These are phyloP conservation scores for Malania oleifera DNA, from an alignment of 164 flowering plant genomes.

Conservation along the genomic window DNA sequence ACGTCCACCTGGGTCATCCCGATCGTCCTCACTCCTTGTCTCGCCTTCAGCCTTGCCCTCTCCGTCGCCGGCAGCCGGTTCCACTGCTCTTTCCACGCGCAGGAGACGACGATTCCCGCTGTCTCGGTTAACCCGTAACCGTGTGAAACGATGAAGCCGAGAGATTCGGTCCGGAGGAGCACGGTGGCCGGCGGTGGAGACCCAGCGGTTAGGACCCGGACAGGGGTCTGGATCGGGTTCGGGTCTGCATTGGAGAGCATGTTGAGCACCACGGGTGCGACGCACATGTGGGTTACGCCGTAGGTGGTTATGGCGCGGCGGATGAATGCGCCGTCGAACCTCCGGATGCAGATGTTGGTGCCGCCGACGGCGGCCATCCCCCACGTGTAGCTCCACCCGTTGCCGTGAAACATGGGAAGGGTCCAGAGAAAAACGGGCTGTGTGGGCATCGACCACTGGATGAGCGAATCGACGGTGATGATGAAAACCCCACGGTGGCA, in stretches of 20 bases:
- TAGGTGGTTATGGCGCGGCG: background rate
- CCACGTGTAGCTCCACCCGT: background rate
- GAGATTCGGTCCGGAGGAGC: background rate
- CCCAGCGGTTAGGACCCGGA: background rate
- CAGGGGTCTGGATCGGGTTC: background rate
- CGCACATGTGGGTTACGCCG: background rate
- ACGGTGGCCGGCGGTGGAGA: background rate
- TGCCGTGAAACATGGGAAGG: background rate
- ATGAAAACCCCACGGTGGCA: background rate
- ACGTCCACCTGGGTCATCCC: too few species aligned
- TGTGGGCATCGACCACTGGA: background rate
- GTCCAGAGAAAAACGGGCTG: background rate
- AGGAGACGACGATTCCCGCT: background rate
- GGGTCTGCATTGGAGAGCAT: background rate
- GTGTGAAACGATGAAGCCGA: background rate
- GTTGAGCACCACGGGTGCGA: background rate
- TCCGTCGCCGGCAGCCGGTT: background rate
- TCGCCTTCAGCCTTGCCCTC: background rate
- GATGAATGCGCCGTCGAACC: background rate
- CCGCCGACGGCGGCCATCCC: background rate
- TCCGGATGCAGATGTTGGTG: background rate
- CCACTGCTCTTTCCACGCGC: conserved; percentile 1
- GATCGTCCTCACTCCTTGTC: too few species aligned
- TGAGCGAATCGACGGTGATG: background rate
- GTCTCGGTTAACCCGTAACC: background rate